Percentiles rank a stretch among this genome's conserved stretches.
These are phyloP conservation scores for Russula griseocarnosa DNA, from an alignment of 768 basidiomycete genomes.

Conservation along the genomic window DNA sequence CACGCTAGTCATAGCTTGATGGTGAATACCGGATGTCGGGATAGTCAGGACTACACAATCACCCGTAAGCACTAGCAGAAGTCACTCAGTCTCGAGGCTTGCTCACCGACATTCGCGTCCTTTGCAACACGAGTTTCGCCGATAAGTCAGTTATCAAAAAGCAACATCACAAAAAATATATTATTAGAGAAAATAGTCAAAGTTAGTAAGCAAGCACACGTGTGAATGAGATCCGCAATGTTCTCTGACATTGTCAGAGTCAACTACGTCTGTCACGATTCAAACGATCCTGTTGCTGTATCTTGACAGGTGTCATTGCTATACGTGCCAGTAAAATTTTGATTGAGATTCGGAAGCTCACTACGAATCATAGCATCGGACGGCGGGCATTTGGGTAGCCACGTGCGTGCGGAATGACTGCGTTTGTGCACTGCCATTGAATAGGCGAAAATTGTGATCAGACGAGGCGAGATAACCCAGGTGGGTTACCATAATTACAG, in stretches of 20 bases:
- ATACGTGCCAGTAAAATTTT: too few relatives aligned
- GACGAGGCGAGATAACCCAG: not conserved
- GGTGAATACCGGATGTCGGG: not conserved
- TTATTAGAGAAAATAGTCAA: not conserved
- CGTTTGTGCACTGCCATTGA: too few relatives aligned
- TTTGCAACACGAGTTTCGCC: not conserved
- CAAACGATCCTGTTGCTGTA: too few relatives aligned
- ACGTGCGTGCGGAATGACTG: too few relatives aligned
- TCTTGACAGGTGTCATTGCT: too few relatives aligned
- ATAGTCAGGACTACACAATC: not conserved
- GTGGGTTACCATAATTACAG: not conserved
- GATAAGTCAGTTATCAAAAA: not conserved
- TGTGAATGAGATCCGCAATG: too few relatives aligned
- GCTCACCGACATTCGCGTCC: not conserved
- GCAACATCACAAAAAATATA: not conserved
- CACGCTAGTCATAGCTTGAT: conserved; percentile 38
- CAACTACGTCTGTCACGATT: too few relatives aligned
- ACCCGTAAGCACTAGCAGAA: not conserved
- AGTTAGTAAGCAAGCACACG: too few relatives aligned
- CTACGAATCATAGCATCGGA: too few relatives aligned
- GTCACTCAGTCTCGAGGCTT: not conserved
- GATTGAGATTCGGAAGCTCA: too few relatives aligned
- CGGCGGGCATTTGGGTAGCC: too few relatives aligned
- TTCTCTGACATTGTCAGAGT: too few relatives aligned
- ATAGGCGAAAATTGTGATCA: not conserved